phyloP scores from a whole-genome alignment of 306 rosid species.

The Canavalia ensiformis region DNA sequence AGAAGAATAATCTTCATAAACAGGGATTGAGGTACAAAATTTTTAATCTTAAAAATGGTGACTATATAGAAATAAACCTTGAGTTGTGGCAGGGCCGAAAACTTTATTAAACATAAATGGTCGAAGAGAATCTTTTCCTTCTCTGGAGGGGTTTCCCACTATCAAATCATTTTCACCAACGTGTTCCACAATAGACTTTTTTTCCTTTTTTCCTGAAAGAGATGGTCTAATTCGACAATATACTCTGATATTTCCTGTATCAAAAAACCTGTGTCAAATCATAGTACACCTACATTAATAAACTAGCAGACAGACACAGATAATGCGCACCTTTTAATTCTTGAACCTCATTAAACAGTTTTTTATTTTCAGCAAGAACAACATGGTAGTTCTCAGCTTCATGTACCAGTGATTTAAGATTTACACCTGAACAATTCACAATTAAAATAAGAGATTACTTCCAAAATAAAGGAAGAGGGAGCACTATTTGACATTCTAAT shows the following conservation, averaged over 20 bases:
- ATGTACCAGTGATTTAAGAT: slow-evolving; percentile 48
- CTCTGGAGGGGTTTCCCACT: slow-evolving; percentile 55
- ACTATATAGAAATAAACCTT: slow-evolving; percentile 49
- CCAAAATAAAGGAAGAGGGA: neutral
- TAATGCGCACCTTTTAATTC: slow-evolving; percentile 57
- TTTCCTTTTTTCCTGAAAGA: slow-evolving; percentile 48
- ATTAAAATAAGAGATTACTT: slow-evolving; percentile 19
- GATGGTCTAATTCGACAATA: slow-evolving; percentile 71
- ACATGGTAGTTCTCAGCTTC: slow-evolving; percentile 55
- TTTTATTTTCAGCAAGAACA: slow-evolving; percentile 55
- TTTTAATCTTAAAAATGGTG: slow-evolving; percentile 11
- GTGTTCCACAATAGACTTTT: slow-evolving; percentile 52
- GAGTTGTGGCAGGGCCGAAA: slow-evolving; percentile 52
- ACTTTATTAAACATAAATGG: slow-evolving; percentile 58
- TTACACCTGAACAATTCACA: slow-evolving; percentile 51
- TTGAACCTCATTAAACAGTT: slow-evolving; percentile 57
- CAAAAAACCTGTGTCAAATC: slow-evolving; percentile 27
- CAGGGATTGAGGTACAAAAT: slow-evolving; percentile 15
- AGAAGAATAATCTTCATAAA: slow-evolving; percentile 17
- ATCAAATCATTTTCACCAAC: slow-evolving; percentile 54
- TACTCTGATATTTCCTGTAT: slow-evolving; percentile 74
- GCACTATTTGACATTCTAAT: slow-evolving; percentile 24
- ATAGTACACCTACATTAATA: slow-evolving; percentile 10
- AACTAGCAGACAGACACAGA: slow-evolving; percentile 6
- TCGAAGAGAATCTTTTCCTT: slow-evolving; percentile 57